Evolutionary conservation across 1,284 basidiomycete genomes (phyloP).

Genomic region (Agaricales sp.): DNA sequence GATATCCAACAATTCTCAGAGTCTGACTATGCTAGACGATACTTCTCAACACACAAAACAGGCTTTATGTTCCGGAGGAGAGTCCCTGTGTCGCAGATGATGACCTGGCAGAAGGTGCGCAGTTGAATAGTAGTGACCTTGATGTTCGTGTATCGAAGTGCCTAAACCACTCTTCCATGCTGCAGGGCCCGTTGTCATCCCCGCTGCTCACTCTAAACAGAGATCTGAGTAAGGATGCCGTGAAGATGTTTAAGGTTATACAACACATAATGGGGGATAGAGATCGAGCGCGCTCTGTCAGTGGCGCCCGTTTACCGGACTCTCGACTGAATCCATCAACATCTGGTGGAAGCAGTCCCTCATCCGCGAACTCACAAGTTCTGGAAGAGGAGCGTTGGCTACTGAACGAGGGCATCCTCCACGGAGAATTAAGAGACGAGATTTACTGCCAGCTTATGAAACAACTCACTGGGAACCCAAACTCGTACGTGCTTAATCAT

Average conservation of each 20-base stretch:
- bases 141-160: not conserved
- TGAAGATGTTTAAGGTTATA: conserved; percentile 80
- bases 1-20: conserved; percentile 81
- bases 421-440: conserved; percentile 82
- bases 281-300: conserved; percentile 51
- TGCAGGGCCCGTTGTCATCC: conserved; percentile 49
- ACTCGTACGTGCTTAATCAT: conserved; percentile 38
- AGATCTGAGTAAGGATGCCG: conserved; percentile 60
- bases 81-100: conserved; percentile 74
- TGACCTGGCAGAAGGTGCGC: conserved; percentile 80
- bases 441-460: conserved; percentile 90
- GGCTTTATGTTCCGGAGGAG: conserved; percentile 76
- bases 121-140: conserved; percentile 2
- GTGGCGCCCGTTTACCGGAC: conserved; percentile 29
- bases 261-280: conserved; percentile 90
- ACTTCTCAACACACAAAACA: conserved; percentile 81
- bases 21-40: conserved; percentile 74
- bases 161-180: conserved; percentile 3
- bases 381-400: conserved; percentile 85
- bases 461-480: conserved; percentile 77
- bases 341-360: conserved; percentile 32
- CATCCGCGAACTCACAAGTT: conserved; percentile 31
- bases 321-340: conserved; percentile 27
- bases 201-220: conserved; percentile 69
- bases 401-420: conserved; percentile 63